Evolutionary conservation across 2,329 filamentous ascomycete genomes (phyloP).

Genomic region (Diaporthe citri): DNA sequence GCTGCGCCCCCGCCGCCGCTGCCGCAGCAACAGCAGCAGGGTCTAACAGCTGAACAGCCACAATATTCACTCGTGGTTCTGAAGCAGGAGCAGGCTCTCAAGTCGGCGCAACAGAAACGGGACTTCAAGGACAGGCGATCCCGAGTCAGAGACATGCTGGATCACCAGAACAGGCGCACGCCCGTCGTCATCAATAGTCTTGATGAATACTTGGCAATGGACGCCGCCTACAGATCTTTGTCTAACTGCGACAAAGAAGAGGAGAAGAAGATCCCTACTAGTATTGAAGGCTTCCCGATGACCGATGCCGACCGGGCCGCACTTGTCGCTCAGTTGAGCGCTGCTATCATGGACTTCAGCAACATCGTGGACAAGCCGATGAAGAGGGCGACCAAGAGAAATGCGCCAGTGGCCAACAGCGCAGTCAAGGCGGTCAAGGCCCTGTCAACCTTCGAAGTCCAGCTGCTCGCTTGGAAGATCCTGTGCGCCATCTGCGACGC

Average conservation of each 20-base stretch:
- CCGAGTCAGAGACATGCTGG: not conserved
- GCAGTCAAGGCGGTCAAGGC: not conserved
- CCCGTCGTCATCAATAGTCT: not conserved
- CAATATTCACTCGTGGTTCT: not conserved
- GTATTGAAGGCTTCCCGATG: not conserved
- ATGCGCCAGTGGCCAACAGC: not conserved
- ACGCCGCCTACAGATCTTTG: not conserved
- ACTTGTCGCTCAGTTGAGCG: not conserved
- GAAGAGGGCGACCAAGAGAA: not conserved
- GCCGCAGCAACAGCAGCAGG: not conserved
- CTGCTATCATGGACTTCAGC: not conserved
- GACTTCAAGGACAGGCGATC: not conserved
- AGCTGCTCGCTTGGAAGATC: not conserved
- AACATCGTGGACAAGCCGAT: not conserved
- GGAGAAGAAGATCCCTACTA: accelerated
- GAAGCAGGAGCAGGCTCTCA: not conserved
- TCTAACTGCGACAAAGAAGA: not conserved
- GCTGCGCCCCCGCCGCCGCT: not conserved
- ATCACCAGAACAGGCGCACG: not conserved
- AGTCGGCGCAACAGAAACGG: not conserved
- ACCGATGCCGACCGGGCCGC: not conserved
- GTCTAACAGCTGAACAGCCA: not conserved
- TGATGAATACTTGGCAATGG: not conserved
- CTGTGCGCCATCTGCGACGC: not conserved
- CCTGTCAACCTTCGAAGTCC: not conserved